Conservation (phyloP, 805 yeast genomes). For the Candida hispaniensis region DNA sequence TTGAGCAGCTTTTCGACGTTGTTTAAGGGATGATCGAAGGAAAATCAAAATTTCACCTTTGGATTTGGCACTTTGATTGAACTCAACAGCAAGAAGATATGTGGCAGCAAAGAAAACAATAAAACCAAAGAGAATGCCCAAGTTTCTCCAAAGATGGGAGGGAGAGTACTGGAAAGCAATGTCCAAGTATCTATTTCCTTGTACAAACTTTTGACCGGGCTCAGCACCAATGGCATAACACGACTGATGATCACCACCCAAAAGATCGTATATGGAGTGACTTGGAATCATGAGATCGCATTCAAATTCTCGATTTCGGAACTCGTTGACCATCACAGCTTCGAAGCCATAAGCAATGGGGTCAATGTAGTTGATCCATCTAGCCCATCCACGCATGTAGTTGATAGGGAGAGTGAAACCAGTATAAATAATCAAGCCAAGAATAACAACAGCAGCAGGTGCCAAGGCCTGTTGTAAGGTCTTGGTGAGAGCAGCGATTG, state of each 20-base stretch:
- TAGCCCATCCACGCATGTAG: constrained; percentile 40
- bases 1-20: constrained; percentile 5
- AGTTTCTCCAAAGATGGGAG: constrained; percentile 51
- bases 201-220: constrained; percentile 40
- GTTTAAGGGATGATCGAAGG: constrained; percentile 19
- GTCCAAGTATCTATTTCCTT: constrained; percentile 42
- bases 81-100: constrained; percentile 46
- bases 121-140: constrained; percentile 52
- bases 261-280: constrained; percentile 7
- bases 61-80: constrained; percentile 27
- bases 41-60: constrained; percentile 57
- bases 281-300: constrained; percentile 27
- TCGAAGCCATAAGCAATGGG: constrained; percentile 40
- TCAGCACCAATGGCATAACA: constrained; percentile 50
- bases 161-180: constrained; percentile 36
- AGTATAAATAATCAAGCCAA: constrained; percentile 35
- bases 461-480: constrained; percentile 36
- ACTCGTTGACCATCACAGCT: constrained; percentile 38
- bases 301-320: constrained; percentile 31
- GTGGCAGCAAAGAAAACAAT: constrained; percentile 42
- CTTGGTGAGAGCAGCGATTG: constrained; percentile 32
- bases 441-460: constrained; percentile 34
- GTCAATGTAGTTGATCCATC: constrained; percentile 40
- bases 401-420: constrained; percentile 40
- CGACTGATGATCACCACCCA: constrained; percentile 29